These are phyloP conservation scores for Colletotrichum tanaceti DNA, from an alignment of 2,329 filamentous ascomycete species.

Conservation along the genomic window DNA sequence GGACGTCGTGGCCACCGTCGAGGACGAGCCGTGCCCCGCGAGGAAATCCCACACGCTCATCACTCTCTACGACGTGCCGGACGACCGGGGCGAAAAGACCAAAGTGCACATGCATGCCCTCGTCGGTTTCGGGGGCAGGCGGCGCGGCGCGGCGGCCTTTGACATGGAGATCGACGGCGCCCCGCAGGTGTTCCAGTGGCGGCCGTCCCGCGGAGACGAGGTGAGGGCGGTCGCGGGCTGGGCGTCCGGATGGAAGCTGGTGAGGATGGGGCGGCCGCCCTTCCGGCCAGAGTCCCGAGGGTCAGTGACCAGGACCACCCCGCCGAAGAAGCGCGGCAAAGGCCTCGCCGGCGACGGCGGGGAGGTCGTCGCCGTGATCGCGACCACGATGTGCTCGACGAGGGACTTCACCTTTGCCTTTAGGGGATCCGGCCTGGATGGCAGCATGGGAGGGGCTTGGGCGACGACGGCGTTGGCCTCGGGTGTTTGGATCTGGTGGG, in stretches of 20 bases:
- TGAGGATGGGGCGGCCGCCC: not conserved
- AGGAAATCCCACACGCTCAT: not conserved
- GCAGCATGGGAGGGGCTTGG: not conserved
- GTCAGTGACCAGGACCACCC: too few relatives aligned
- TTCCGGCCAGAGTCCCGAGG: not conserved
- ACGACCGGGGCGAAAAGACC: not conserved
- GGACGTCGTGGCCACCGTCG: not conserved
- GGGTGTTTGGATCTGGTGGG: not conserved
- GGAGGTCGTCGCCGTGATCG: not conserved
- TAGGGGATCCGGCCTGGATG: not conserved
- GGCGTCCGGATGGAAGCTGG: not conserved
- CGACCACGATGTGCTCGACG: not conserved
- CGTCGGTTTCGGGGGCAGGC: not conserved
- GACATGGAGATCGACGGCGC: not conserved
- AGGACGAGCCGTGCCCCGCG: not conserved
- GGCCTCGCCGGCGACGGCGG: not conserved
- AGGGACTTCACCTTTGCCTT: not conserved
- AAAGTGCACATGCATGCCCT: not conserved
- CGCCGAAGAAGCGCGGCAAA: not conserved
- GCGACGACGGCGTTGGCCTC: not conserved
- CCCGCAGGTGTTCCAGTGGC: not conserved
- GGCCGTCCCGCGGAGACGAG: not conserved
- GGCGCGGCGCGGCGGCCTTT: not conserved
- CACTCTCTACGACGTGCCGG: not conserved
- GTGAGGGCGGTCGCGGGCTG: not conserved